Base-by-base conservation (phyloP, 2,329 filamentous ascomycete species). In the Botrytis galanthina region DNA sequence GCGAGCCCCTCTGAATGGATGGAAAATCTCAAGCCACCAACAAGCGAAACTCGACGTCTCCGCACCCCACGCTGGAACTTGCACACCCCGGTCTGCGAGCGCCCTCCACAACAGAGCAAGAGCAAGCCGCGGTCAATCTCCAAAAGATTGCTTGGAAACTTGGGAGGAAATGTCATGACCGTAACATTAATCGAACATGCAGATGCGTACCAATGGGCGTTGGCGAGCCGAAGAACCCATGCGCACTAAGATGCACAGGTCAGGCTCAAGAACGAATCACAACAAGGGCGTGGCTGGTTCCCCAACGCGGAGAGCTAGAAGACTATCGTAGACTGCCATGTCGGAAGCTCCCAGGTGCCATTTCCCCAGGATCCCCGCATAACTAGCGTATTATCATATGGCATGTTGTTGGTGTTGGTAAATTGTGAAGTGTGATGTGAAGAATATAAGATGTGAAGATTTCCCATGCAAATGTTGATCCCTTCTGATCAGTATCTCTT, bases 331-430 rank as follows among this genome's bases (percentile, higher is more conserved):
- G 26, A 37, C 14, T 59, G 39, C 67, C 67, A 70, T 70, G n/a
- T 37, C 54, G 26, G 26, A 35, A 62, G 32, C 29, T 64, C 9
- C 59, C 14, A 37, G 57, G 9, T 57, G 66, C 48, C n/a, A 57
- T 42, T 69, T 63, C 44, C 61, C 73, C 71, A 70, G 66, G 66
- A 73, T 71, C 73, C 62, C 73, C 74, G 68, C 74, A 70, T 71
- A 39, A 57, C 37, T 68, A 42, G 48, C 26, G 37, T 32, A 10
- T 42, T 57, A 22, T 42, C 48, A 68, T 20, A 44, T 66, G 26
- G 35, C 35, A 57, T 71, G 59, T 37, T 46, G 64, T n/a, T 66
- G 70, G n/a, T 57, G 22, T 46, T 37, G 46, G 18, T 48, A 26
- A 67, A n/a, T 22, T 14, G 37, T 39, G 32, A 66, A 14, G 37